phyloP scores from a whole-genome alignment of 2,329 filamentous ascomycete species.

The Ophiostoma perfectum region DNA sequence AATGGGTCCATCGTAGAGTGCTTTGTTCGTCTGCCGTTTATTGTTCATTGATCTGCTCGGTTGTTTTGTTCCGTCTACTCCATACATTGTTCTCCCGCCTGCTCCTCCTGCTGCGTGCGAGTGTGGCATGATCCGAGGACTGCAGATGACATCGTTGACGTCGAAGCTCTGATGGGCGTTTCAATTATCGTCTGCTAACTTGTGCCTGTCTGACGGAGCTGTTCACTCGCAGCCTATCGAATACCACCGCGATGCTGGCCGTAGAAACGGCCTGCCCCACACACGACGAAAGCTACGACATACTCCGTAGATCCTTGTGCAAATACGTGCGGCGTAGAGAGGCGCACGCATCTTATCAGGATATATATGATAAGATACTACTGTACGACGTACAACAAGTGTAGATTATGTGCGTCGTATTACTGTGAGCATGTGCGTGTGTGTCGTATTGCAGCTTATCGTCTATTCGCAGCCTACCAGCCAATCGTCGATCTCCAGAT shows the following conservation, averaged over 20 bases:
- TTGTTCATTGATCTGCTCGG: too few relatives aligned
- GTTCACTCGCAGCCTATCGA: not conserved
- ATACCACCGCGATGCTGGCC: not conserved
- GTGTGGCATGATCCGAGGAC: too few relatives aligned
- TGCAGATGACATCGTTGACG: too few relatives aligned
- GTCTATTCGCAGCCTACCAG: not conserved
- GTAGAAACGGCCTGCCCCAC: not conserved
- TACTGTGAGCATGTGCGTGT: not conserved
- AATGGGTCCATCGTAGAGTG: too few relatives aligned
- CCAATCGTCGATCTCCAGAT: not conserved
- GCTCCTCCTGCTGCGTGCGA: too few relatives aligned
- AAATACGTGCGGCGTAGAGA: not conserved
- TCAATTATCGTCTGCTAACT: not conserved
- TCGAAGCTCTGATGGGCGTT: not conserved
- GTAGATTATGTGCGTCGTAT: not conserved
- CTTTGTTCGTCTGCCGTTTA: too few relatives aligned
- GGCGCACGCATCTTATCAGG: too few relatives aligned
- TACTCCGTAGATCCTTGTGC: not conserved
- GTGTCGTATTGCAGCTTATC: conserved; percentile 2
- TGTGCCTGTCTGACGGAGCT: not conserved
- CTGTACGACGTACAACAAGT: not conserved
- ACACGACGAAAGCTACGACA: not conserved
- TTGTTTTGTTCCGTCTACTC: too few relatives aligned
- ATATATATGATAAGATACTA: too few relatives aligned
- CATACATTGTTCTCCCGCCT: too few relatives aligned